Conservation (phyloP, 2,329 filamentous ascomycete genomes). For the Cryphonectria japonica region DNA sequence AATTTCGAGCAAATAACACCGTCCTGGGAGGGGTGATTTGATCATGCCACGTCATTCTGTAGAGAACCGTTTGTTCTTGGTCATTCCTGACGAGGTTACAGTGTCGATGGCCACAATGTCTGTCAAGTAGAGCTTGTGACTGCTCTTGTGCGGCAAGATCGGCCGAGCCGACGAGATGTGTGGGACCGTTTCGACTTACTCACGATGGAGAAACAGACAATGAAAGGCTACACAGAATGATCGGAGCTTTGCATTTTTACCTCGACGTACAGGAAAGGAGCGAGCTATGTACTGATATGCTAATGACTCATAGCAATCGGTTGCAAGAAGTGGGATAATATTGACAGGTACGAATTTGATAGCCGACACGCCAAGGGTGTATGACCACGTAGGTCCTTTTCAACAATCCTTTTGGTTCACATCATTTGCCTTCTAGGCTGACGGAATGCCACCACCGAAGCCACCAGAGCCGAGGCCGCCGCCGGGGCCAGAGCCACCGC, state of each 20-base stretch:
- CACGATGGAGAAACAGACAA: not conserved
- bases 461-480: not conserved
- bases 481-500: not conserved
- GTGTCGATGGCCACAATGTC: not conserved
- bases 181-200: not conserved
- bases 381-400: not conserved
- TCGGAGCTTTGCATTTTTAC: not conserved
- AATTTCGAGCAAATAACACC: not conserved
- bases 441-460: not conserved
- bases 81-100: not conserved
- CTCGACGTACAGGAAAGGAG: not conserved
- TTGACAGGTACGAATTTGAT: not conserved
- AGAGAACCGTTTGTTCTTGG: not conserved
- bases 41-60: not conserved
- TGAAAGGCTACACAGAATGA: too few species aligned
- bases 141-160: not conserved
- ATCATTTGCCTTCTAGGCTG: not conserved
- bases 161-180: not conserved
- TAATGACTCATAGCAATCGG: not conserved
- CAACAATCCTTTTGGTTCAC: not conserved
- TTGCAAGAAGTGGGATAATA: not conserved
- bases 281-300: constrained; percentile 8
- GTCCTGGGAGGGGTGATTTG: too few species aligned
- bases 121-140: not conserved
- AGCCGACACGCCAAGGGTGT: not conserved